Percentiles rank a stretch among this genome's conserved stretches.
These are phyloP conservation scores for Aspergillus alliaceus DNA, from an alignment of 2,329 filamentous ascomycete genomes.

Conservation along the genomic window DNA sequence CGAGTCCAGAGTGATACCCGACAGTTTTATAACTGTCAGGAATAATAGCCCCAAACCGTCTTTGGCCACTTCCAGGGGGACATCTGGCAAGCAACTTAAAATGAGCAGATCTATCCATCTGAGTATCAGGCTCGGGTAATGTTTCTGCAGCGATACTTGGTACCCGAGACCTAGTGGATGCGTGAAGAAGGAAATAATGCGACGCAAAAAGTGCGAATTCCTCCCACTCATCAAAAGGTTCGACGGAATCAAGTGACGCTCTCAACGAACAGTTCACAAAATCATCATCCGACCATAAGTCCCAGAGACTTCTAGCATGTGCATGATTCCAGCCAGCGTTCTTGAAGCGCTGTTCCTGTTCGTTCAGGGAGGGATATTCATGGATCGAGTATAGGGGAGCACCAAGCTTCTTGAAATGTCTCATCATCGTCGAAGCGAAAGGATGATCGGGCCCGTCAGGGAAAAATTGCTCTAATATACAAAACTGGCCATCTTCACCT, in stretches of 20 bases:
- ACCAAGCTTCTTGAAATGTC: conserved; percentile 77
- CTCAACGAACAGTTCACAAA: conserved; percentile 66
- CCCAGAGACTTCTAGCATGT: conserved; percentile 71
- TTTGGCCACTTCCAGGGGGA: conserved; percentile 45
- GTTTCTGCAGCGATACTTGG: not conserved
- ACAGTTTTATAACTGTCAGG: conserved; percentile 31
- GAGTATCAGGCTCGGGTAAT: not conserved
- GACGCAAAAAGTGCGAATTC: conserved; percentile 82
- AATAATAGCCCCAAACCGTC: conserved; percentile 63
- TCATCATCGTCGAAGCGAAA: conserved; percentile 83
- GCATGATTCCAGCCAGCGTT: conserved; percentile 67
- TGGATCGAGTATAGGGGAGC: conserved; percentile 75
- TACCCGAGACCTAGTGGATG: conserved; percentile 43
- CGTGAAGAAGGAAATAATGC: conserved; percentile 79
- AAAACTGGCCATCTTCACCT: conserved; percentile 68
- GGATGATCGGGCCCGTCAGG: conserved; percentile 76
- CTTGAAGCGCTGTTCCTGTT: conserved; percentile 69
- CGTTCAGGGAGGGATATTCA: conserved; percentile 64
- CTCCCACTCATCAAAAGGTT: conserved; percentile 95
- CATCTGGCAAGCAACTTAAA: conserved; percentile 23
- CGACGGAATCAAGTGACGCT: conserved; percentile 64
- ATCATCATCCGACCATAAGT: conserved; percentile 70
- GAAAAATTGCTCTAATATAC: conserved; percentile 81
- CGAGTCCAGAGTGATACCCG: conserved; percentile 44
- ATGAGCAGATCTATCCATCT: conserved; percentile 9